These are phyloP conservation scores for Gossypium trilobum DNA, from an alignment of 441 rosid species.

Conservation along the genomic window DNA sequence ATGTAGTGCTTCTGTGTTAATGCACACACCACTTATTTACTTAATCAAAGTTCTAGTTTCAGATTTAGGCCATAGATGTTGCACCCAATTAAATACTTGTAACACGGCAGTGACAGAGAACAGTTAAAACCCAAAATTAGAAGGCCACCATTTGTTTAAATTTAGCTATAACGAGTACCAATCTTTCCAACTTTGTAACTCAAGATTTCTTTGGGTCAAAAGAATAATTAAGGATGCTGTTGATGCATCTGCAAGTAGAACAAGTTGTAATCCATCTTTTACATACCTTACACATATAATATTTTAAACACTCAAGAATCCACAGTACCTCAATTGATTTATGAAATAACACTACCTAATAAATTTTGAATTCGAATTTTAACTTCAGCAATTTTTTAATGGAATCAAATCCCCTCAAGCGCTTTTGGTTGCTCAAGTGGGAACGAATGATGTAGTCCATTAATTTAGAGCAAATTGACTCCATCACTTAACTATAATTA, in stretches of 20 bases:
- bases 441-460: background rate
- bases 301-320: too few species aligned
- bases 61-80: background rate
- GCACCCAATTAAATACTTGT: background rate
- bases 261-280: too few species aligned
- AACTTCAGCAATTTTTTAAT: background rate
- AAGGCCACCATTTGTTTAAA: background rate
- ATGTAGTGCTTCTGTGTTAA: background rate
- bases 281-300: too few species aligned
- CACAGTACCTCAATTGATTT: background rate
- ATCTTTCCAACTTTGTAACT: background rate
- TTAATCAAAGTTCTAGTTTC: background rate
- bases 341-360: background rate
- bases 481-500: background rate
- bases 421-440: background rate
- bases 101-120: background rate
- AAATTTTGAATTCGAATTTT: too few species aligned
- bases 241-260: background rate
- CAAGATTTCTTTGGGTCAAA: background rate
- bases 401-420: conserved; percentile 8
- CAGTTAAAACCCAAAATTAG: background rate
- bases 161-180: background rate
- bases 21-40: background rate
- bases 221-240: background rate
- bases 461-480: background rate